These are phyloP conservation scores for Globisporangium spinosum DNA, from an alignment of 352 stramenopile species.

Conservation along the genomic window DNA sequence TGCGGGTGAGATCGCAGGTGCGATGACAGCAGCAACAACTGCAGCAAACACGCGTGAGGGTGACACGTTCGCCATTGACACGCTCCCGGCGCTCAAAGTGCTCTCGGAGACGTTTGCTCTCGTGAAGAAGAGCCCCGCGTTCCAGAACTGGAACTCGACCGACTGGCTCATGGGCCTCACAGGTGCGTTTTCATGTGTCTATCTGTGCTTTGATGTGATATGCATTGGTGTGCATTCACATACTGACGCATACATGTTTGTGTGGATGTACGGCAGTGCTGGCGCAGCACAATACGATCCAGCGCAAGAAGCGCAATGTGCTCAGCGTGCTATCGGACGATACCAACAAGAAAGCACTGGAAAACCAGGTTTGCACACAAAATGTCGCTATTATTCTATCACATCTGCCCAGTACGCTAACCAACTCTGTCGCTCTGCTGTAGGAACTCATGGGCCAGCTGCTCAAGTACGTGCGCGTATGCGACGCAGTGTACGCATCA, in stretches of 20 bases:
- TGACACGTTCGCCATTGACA: constrained; percentile 50
- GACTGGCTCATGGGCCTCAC: constrained; percentile 83
- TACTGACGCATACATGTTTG: not conserved
- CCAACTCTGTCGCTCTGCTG: not conserved
- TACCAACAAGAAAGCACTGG: constrained; percentile 23
- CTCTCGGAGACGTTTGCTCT: constrained; percentile 68
- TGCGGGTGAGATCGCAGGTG: not conserved
- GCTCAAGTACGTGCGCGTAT: constrained; percentile 36
- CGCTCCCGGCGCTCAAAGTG: constrained; percentile 71
- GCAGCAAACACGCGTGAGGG: constrained; percentile 1
- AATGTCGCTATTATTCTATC: not conserved
- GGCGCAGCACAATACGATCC: constrained; percentile 60
- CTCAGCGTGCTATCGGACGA: constrained; percentile 25
- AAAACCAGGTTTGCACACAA: constrained; percentile 14
- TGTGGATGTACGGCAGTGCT: constrained; percentile 28
- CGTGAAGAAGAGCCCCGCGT: constrained; percentile 47
- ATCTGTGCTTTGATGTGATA: not conserved
- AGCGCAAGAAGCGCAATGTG: constrained; percentile 26
- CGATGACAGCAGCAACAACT: not conserved
- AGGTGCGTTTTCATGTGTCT: constrained; percentile 11
- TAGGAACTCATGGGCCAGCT: constrained; percentile 15
- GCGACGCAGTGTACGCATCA: constrained; percentile 68
- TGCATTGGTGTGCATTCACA: not conserved
- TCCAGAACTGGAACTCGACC: constrained; percentile 67
- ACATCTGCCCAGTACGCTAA: not conserved